phyloP scores from a whole-genome alignment of 106 monocot species.

The Ottelia alismoides region DNA sequence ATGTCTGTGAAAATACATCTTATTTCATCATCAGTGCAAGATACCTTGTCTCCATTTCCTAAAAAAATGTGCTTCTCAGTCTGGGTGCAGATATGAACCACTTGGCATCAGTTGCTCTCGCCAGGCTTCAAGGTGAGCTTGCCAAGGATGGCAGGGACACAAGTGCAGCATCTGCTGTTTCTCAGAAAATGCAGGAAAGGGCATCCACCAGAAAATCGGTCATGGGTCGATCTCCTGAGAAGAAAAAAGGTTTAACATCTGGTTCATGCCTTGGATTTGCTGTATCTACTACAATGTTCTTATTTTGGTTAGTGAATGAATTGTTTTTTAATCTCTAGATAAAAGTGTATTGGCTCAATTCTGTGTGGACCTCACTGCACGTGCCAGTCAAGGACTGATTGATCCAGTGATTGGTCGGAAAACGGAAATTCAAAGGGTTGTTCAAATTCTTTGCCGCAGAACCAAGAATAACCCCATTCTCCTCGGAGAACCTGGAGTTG shows the following conservation, averaged over 20 bases:
- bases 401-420: slow-evolving; percentile 92
- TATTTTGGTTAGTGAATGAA: too few relatives aligned
- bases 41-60: too few relatives aligned
- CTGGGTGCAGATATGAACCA: slow-evolving; percentile 56
- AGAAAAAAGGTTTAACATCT: too few relatives aligned
- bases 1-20: too few relatives aligned
- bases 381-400: slow-evolving; percentile 51
- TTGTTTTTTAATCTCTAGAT: too few relatives aligned
- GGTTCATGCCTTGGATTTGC: too few relatives aligned
- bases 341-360: slow-evolving; percentile 55
- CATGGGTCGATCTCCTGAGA: too few relatives aligned
- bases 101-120: slow-evolving; percentile 52
- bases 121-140: slow-evolving; percentile 78
- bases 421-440: slow-evolving; percentile 61
- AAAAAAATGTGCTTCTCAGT: too few relatives aligned
- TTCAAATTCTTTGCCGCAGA: slow-evolving; percentile 62
- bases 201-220: slow-evolving; percentile 25
- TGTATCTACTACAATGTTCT: too few relatives aligned
- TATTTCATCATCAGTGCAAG: too few relatives aligned
- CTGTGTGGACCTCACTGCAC: slow-evolving; percentile 82
- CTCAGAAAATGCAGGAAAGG: slow-evolving; percentile 39
- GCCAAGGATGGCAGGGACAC: slow-evolving; percentile 83
- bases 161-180: slow-evolving; percentile 29
- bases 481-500: slow-evolving; percentile 68
- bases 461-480: slow-evolving; percentile 83